Percentiles rank a stretch among this genome's conserved stretches.
These are phyloP conservation scores for Monosiga brevicollis DNA, from an alignment of 78 protist species.

Conservation along the genomic window DNA sequence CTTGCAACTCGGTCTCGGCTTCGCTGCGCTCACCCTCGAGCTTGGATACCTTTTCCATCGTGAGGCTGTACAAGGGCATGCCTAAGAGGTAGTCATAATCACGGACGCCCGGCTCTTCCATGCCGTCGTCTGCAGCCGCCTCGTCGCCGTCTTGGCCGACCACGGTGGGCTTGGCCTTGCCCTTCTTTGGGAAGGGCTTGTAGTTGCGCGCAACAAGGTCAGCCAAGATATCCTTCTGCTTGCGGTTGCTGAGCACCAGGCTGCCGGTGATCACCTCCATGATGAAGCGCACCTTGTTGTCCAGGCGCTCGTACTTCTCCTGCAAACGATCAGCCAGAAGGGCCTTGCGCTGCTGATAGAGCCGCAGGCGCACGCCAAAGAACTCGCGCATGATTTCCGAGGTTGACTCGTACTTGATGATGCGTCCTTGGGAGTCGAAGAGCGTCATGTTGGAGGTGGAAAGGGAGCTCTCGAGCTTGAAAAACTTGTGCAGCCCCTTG, in stretches of 20 bases:
- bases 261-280: slow-evolving; percentile 49
- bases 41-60: slow-evolving; percentile 54
- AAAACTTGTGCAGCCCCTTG: slow-evolving; percentile 35
- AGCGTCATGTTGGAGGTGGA: slow-evolving; percentile 67
- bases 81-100: slow-evolving; percentile 35
- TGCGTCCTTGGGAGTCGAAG: slow-evolving; percentile 69
- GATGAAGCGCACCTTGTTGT: slow-evolving; percentile 74
- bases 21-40: slow-evolving; percentile 38
- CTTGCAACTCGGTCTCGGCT: slow-evolving; percentile 37
- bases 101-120: background rate
- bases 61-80: slow-evolving; percentile 66
- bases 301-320: slow-evolving; percentile 27
- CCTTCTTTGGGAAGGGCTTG: slow-evolving; percentile 11
- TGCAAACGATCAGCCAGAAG: slow-evolving; percentile 8
- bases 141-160: slow-evolving; percentile 12
- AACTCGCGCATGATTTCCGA: slow-evolving; percentile 66
- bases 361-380: slow-evolving; percentile 53
- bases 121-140: background rate
- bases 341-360: slow-evolving; percentile 70
- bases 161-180: background rate
- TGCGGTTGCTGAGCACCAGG: slow-evolving; percentile 42
- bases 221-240: slow-evolving; percentile 43
- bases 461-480: slow-evolving; percentile 51
- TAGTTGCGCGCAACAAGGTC: slow-evolving; percentile 39
- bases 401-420: slow-evolving; percentile 57